phyloP scores from a whole-genome alignment of 2,329 filamentous ascomycete species.

The Aspergillus viridinutans region DNA sequence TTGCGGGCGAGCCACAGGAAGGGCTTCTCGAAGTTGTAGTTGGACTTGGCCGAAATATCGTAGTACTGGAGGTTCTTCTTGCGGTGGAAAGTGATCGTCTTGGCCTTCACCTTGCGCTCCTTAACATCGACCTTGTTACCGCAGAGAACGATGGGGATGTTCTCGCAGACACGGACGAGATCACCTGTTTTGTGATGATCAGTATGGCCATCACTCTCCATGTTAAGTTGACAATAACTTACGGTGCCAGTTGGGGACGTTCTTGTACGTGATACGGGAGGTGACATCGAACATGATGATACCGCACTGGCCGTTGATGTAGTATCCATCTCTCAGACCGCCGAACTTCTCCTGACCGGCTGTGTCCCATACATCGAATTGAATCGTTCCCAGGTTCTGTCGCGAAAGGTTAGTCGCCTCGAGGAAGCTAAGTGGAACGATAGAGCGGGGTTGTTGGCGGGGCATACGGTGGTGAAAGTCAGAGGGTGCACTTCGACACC shows the following conservation, averaged over 20 bases:
- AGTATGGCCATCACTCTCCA: background rate
- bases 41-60: conserved; percentile 99
- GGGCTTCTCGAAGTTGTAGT: conserved; percentile 99
- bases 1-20: conserved; percentile 99
- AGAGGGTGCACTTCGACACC: conserved; percentile 99
- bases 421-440: conserved; percentile 10
- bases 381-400: conserved; percentile 88
- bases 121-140: conserved; percentile 99
- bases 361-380: conserved; percentile 99
- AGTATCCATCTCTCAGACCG: conserved; percentile 98
- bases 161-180: conserved; percentile 97
- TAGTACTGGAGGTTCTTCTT: conserved; percentile 99
- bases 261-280: conserved; percentile 99
- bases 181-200: conserved; percentile 61
- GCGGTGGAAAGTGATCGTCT: conserved; percentile 99
- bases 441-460: conserved; percentile 31
- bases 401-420: conserved; percentile 24
- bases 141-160: conserved; percentile 95
- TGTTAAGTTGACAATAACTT: conserved; percentile 44
- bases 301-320: conserved; percentile 99
- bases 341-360: conserved; percentile 99
- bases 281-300: conserved; percentile 99
- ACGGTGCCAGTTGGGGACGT: conserved; percentile 99
- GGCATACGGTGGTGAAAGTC: conserved; percentile 90
- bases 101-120: conserved; percentile 99